A percentile compares a stretch with the other conserved stretches of the same genome.
Evolutionary conservation across 2,329 filamentous ascomycete genomes (phyloP).

Genomic region (Sclerotinia glacialis): DNA sequence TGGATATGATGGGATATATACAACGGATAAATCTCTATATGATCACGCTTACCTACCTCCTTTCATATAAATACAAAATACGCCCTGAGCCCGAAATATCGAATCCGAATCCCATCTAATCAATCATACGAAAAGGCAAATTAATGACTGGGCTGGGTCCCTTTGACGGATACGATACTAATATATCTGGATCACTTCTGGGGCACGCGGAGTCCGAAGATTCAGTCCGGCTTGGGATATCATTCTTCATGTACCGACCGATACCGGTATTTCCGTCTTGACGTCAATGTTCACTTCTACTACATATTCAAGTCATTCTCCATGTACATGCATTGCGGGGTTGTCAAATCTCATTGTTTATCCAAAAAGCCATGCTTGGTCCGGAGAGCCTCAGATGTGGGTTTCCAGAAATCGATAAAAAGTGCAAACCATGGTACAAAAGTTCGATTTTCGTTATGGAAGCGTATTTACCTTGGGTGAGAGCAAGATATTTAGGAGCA

Average conservation of each 20-base stretch:
- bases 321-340: neutral
- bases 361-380: neutral
- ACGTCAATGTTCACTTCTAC: neutral
- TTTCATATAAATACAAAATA: too few relatives aligned
- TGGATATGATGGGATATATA: too few relatives aligned
- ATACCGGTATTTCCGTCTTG: slow-evolving; percentile 1
- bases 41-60: too few relatives aligned
- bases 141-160: neutral
- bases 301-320: neutral
- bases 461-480: slow-evolving; percentile 9
- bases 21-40: too few relatives aligned
- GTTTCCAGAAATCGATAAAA: neutral
- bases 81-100: too few relatives aligned
- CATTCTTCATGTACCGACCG: neutral
- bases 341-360: slow-evolving; percentile 3
- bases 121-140: neutral
- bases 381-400: neutral
- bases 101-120: too few relatives aligned
- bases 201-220: slow-evolving; percentile 4
- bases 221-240: neutral
- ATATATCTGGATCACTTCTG: neutral
- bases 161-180: too few relatives aligned
- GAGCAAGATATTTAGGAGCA: neutral
- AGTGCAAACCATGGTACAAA: neutral
- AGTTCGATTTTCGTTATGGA: slow-evolving; percentile 17